A percentile compares a stretch with the other conserved stretches of the same genome.
These are phyloP conservation scores for Pyrenula aspistea DNA, from an alignment of 495 filamentous ascomycete genomes.

Conservation along the genomic window DNA sequence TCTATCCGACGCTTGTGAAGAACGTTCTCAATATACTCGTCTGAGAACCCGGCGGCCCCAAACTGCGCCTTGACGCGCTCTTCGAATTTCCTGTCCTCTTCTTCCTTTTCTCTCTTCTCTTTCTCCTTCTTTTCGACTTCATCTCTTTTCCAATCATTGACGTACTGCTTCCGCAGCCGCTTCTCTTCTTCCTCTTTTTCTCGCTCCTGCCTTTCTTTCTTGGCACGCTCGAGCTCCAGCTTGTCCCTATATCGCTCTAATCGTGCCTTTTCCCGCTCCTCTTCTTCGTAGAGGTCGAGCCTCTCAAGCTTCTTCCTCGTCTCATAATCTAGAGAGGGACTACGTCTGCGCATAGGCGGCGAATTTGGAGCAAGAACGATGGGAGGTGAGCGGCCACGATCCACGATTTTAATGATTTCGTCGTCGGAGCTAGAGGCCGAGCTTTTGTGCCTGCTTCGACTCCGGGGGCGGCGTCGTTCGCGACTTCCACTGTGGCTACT, in stretches of 20 bases:
- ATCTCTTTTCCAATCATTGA: conserved; percentile 19
- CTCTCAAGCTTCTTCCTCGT: not conserved
- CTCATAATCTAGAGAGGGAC: not conserved
- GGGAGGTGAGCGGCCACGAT: not conserved
- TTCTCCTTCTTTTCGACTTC: conserved; percentile 41
- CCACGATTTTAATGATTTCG: not conserved
- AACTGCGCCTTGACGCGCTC: conserved; percentile 24
- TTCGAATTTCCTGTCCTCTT: conserved; percentile 35
- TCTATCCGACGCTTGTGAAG: conserved; percentile 42
- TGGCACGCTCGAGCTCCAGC: not conserved
- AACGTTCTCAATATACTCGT: conserved; percentile 41
- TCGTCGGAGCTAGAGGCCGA: not conserved
- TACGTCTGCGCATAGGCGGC: not conserved
- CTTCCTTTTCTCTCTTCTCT: conserved; percentile 25
- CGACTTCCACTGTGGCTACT: not conserved
- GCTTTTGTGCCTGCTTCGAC: not conserved
- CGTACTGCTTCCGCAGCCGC: conserved; percentile 24
- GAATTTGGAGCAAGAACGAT: not conserved
- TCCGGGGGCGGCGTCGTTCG: not conserved
- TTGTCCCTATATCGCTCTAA: conserved; percentile 16
- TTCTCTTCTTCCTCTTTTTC: conserved; percentile 32
- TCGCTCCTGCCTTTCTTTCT: conserved; percentile 20
- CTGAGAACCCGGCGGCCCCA: conserved; percentile 17
- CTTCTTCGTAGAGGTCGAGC: not conserved
- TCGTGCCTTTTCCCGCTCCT: conserved; percentile 7